These are phyloP conservation scores for Herpetomonas samuelpessoai DNA, from an alignment of 208 protist species.

Conservation along the genomic window DNA sequence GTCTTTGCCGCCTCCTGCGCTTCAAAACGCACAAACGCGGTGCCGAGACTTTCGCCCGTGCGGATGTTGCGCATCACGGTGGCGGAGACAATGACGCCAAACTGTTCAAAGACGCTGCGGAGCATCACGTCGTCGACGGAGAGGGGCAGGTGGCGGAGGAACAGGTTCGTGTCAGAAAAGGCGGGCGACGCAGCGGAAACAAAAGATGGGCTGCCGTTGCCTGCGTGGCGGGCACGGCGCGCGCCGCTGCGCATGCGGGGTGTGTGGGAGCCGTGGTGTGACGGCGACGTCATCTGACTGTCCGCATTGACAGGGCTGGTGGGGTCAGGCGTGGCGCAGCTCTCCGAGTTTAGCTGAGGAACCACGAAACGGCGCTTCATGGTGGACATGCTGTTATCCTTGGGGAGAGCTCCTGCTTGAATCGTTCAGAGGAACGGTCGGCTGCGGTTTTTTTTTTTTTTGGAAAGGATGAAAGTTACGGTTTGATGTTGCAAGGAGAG, in stretches of 20 bases:
- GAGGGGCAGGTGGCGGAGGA: conserved; percentile 44
- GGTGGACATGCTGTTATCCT: too few species aligned
- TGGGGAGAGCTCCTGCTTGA: too few species aligned
- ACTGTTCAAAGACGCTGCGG: conserved; percentile 31
- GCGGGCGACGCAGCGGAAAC: neutral
- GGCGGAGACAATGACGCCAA: conserved; percentile 43
- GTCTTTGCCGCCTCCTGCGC: conserved; percentile 28
- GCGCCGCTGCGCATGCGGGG: too few species aligned
- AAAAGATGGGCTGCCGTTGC: neutral
- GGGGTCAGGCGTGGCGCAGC: too few species aligned
- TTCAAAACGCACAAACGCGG: conserved; percentile 61
- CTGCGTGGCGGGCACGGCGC: too few species aligned
- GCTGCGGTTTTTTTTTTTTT: conserved; percentile 6
- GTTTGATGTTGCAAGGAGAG: conserved; percentile 7
- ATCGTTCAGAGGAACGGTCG: too few species aligned
- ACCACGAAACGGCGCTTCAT: too few species aligned
- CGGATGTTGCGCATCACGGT: conserved; percentile 70
- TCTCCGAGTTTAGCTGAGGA: too few species aligned
- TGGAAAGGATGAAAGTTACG: neutral
- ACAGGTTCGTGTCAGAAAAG: conserved; percentile 65
- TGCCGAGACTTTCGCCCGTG: conserved; percentile 59
- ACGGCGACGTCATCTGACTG: too few species aligned
- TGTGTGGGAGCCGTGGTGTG: too few species aligned
- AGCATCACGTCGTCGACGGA: conserved; percentile 34
- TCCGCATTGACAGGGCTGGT: too few species aligned